Conservation (phyloP, 1,284 basidiomycete genomes). For the Ceratobasidium sp. region DNA sequence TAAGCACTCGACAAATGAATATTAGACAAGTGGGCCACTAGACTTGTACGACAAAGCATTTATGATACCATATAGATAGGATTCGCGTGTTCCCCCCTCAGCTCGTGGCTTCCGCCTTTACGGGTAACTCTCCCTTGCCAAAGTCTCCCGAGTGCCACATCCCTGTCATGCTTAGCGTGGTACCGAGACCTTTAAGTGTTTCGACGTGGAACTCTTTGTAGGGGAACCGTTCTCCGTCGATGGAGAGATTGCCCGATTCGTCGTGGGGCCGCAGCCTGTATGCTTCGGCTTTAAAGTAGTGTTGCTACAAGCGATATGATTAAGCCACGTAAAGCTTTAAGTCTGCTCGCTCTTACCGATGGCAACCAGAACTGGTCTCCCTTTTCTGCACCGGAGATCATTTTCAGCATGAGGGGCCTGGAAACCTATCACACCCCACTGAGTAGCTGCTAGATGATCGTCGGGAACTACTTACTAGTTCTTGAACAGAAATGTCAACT, state of each 20-base stretch:
- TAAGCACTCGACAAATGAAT: neutral
- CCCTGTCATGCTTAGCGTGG: slow-evolving; percentile 77
- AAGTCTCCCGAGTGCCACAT: slow-evolving; percentile 32
- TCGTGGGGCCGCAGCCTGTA: slow-evolving; percentile 77
- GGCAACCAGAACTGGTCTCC: slow-evolving; percentile 78
- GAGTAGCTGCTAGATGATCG: slow-evolving; percentile 6
- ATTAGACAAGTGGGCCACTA: neutral
- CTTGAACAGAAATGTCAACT: slow-evolving; percentile 82
- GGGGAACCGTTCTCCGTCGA: slow-evolving; percentile 88
- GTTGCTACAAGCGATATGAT: slow-evolving; percentile 63
- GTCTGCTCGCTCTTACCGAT: slow-evolving; percentile 60
- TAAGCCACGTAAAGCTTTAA: neutral
- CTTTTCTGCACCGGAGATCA: slow-evolving; percentile 74
- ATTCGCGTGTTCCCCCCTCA: neutral
- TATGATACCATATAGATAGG: neutral
- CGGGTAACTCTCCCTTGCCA: slow-evolving; percentile 11
- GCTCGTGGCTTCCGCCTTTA: neutral
- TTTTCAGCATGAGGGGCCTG: slow-evolving; percentile 68
- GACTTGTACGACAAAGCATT: neutral
- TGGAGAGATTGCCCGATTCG: slow-evolving; percentile 62
- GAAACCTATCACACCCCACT: slow-evolving; percentile 60
- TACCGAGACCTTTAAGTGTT: slow-evolving; percentile 77
- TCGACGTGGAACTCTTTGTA: slow-evolving; percentile 89
- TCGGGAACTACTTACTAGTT: slow-evolving; percentile 62
- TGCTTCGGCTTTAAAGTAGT: slow-evolving; percentile 83